Conservation (phyloP, 2,329 filamentous ascomycete genomes). For the Nakataea oryzae region DNA sequence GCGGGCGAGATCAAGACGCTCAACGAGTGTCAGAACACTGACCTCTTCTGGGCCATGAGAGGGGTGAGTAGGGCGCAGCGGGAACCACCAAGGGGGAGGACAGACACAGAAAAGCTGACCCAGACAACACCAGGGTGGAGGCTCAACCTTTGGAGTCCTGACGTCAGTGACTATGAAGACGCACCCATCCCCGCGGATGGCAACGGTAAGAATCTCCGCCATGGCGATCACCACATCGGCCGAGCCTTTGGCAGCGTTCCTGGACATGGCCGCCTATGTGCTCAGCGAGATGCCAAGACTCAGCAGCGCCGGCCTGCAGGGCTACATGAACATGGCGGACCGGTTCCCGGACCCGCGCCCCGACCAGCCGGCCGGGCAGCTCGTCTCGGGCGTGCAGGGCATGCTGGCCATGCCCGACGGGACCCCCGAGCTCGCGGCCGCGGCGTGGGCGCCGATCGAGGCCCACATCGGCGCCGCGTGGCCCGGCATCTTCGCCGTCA, state of each 20-base stretch:
- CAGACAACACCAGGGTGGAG: conserved; percentile 33
- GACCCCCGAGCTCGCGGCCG: background rate
- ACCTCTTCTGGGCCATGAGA: conserved; percentile 53
- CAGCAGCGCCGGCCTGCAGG: conserved; percentile 36
- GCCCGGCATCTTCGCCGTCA: conserved; percentile 5
- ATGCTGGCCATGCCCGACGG: conserved; percentile 6
- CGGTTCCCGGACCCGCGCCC: conserved; percentile 20
- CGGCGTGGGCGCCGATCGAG: conserved; percentile 6
- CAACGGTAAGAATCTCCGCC: conserved; percentile 12
- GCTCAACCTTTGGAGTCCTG: conserved; percentile 50
- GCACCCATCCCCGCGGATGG: conserved; percentile 28
- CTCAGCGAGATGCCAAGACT: conserved; percentile 34
- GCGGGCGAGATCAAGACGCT: conserved; percentile 35
- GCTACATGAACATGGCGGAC: conserved; percentile 31
- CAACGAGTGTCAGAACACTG: conserved; percentile 38
- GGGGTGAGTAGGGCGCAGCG: conserved; percentile 29
- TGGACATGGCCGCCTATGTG: conserved; percentile 34
- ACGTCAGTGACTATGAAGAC: conserved; percentile 46
- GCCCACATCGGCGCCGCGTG: conserved; percentile 10
- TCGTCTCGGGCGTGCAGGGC: conserved; percentile 9
- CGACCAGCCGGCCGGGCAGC: conserved; percentile 11
- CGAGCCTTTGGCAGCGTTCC: conserved; percentile 9
- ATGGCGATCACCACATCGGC: conserved; percentile 10
- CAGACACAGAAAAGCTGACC: background rate
- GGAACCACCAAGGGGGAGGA: background rate